phyloP scores from a whole-genome alignment of 352 stramenopile species.

The Phytophthora niederhauseri region DNA sequence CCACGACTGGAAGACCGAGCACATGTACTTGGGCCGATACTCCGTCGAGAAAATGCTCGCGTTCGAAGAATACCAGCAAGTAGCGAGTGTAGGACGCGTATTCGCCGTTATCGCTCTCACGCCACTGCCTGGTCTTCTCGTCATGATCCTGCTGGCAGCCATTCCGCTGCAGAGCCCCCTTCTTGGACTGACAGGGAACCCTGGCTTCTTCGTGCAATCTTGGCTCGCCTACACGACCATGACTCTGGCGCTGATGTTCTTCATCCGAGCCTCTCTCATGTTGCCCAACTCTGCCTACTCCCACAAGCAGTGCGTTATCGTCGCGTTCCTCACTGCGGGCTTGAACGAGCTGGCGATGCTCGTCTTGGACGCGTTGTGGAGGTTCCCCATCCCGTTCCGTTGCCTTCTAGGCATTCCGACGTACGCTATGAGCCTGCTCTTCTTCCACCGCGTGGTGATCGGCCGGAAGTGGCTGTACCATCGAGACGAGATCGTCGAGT shows the following conservation, averaged over 20 bases:
- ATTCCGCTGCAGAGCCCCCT: conserved; percentile 22
- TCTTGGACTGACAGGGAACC: background rate
- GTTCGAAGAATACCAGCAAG: conserved; percentile 28
- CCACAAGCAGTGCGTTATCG: conserved; percentile 14
- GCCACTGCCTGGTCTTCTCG: conserved; percentile 14
- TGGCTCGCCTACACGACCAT: conserved; percentile 18
- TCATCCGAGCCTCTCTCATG: conserved; percentile 16
- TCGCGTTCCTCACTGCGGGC: conserved; percentile 7
- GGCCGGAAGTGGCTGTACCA: conserved; percentile 1
- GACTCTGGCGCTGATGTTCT: conserved; percentile 13
- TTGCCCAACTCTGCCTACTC: conserved; percentile 16
- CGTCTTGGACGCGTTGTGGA: conserved; percentile 11
- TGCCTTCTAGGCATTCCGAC: conserved; percentile 12
- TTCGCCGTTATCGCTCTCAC: conserved; percentile 19
- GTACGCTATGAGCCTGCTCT: background rate
- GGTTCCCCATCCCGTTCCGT: conserved; percentile 29
- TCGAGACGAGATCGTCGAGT: conserved; percentile 9
- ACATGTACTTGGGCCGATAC: conserved; percentile 28
- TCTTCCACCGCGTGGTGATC: background rate
- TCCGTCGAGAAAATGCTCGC: conserved; percentile 32
- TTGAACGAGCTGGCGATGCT: conserved; percentile 19
- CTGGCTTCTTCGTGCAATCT: conserved; percentile 15
- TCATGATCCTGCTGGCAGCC: conserved; percentile 9
- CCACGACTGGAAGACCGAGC: conserved; percentile 21
- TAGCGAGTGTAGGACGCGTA: conserved; percentile 7